phyloP scores from a whole-genome alignment of 2,329 filamentous ascomycete genomes.

The Epichloe amarillans region DNA sequence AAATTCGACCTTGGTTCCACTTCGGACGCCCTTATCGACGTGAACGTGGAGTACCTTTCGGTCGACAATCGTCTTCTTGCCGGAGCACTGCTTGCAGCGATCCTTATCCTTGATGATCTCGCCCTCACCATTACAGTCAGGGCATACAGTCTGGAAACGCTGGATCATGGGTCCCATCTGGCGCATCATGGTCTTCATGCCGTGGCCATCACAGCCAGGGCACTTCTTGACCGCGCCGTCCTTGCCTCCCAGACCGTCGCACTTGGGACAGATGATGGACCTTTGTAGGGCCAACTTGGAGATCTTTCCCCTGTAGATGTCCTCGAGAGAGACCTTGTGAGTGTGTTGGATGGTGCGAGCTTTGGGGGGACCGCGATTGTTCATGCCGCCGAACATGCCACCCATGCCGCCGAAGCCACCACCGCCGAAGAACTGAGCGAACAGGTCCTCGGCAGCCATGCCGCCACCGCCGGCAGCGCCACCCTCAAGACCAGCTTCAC shows the following conservation, averaged over 20 bases:
- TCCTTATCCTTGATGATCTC: slow-evolving; percentile 96
- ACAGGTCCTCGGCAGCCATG: slow-evolving; percentile 93
- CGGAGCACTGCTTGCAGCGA: slow-evolving; percentile 88
- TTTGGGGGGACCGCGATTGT: slow-evolving; percentile 68
- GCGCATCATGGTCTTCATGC: slow-evolving; percentile 99
- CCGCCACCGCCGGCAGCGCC: slow-evolving; percentile 62
- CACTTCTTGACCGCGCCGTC: slow-evolving; percentile 95
- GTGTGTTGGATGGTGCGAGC: slow-evolving; percentile 95
- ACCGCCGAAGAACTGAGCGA: slow-evolving; percentile 90
- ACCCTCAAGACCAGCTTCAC: slow-evolving; percentile 89
- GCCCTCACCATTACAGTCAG: slow-evolving; percentile 94
- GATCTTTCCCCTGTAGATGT: slow-evolving; percentile 95
- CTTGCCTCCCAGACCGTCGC: slow-evolving; percentile 88
- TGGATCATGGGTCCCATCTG: slow-evolving; percentile 99
- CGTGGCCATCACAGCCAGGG: slow-evolving; percentile 76
- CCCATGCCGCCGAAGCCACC: slow-evolving; percentile 51
- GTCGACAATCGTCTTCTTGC: slow-evolving; percentile 97
- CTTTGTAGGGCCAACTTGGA: slow-evolving; percentile 96
- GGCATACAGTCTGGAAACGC: slow-evolving; percentile 97
- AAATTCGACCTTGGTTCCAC: slow-evolving; percentile 94
- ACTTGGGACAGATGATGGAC: slow-evolving; percentile 92
- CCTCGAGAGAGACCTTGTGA: slow-evolving; percentile 95
- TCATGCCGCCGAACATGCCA: slow-evolving; percentile 65
- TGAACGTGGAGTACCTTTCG: slow-evolving; percentile 97
- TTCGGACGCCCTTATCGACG: slow-evolving; percentile 87